phyloP scores from a whole-genome alignment of 108 stramenopile species.

The Fistulifera solaris region DNA sequence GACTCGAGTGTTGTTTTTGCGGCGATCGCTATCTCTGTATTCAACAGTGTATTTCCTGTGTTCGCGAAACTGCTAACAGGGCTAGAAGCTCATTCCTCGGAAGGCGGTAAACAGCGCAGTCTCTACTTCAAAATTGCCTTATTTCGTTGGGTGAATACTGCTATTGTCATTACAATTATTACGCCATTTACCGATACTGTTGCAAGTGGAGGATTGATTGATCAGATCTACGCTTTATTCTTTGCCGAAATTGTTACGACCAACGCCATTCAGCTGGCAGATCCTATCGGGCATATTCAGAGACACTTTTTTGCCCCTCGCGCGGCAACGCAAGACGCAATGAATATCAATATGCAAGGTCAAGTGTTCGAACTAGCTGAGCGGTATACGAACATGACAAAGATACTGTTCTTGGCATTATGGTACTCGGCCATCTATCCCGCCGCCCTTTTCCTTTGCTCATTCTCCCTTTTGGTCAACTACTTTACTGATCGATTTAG shows the following conservation, averaged over 20 bases:
- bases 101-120: conserved; percentile 53
- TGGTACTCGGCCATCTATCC: conserved; percentile 80
- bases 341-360: conserved; percentile 76
- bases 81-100: conserved; percentile 62
- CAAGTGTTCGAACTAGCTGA: conserved; percentile 66
- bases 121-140: conserved; percentile 70
- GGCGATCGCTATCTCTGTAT: conserved; percentile 54
- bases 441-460: conserved; percentile 58
- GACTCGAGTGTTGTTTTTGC: conserved; percentile 8
- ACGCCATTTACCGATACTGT: conserved; percentile 63
- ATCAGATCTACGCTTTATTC: conserved; percentile 32
- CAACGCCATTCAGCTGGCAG: conserved; percentile 39
- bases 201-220: conserved; percentile 16
- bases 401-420: conserved; percentile 62
- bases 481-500: conserved; percentile 69
- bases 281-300: conserved; percentile 41
- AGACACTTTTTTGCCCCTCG: conserved; percentile 71
- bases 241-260: conserved; percentile 71
- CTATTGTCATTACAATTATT: conserved; percentile 70
- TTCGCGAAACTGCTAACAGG: conserved; percentile 59
- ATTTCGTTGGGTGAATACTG: conserved; percentile 72
- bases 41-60: conserved; percentile 67
- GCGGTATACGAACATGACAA: conserved; percentile 39
- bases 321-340: conserved; percentile 64
- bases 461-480: conserved; percentile 53